Conservation (phyloP, 805 yeast genomes). For the Ogataea corticis region DNA sequence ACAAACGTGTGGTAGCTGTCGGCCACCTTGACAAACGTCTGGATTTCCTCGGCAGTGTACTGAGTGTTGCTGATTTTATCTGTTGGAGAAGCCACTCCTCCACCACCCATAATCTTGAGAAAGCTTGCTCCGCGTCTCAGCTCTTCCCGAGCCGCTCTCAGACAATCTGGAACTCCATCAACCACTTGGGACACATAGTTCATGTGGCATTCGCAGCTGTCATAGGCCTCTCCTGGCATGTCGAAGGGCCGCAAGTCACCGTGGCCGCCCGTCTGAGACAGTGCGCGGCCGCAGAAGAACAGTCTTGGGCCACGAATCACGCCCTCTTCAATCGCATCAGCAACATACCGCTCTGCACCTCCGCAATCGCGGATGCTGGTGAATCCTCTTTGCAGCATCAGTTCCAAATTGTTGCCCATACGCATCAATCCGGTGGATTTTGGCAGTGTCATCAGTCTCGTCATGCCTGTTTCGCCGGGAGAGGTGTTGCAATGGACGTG, state of each 20-base stretch:
- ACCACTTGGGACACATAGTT: slow-evolving; percentile 24
- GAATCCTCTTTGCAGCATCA: slow-evolving; percentile 29
- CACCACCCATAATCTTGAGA: slow-evolving; percentile 33
- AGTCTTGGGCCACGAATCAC: slow-evolving; percentile 30
- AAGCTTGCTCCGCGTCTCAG: slow-evolving; percentile 31
- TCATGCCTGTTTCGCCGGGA: slow-evolving; percentile 28
- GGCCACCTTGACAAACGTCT: slow-evolving; percentile 30
- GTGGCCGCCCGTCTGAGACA: slow-evolving; percentile 35
- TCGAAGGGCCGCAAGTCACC: slow-evolving; percentile 27
- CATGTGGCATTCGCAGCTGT: slow-evolving; percentile 29
- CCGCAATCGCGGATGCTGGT: slow-evolving; percentile 29
- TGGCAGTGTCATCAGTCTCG: slow-evolving; percentile 22
- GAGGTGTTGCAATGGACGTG: slow-evolving; percentile 29
- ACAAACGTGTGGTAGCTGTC: slow-evolving; percentile 29
- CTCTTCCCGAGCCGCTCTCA: slow-evolving; percentile 28
- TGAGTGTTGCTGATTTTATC: slow-evolving; percentile 29
- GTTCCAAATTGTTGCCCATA: slow-evolving; percentile 18
- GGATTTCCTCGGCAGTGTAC: slow-evolving; percentile 29
- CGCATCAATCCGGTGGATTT: slow-evolving; percentile 26
- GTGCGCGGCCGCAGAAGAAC: slow-evolving; percentile 27
- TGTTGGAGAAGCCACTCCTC: slow-evolving; percentile 34
- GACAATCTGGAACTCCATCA: slow-evolving; percentile 31
- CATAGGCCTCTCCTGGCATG: slow-evolving; percentile 26
- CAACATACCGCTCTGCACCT: slow-evolving; percentile 26
- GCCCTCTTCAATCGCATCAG: slow-evolving; percentile 29